phyloP scores from a whole-genome alignment of 2,329 filamentous ascomycete genomes.

The Cladobotryum mycophilum region DNA sequence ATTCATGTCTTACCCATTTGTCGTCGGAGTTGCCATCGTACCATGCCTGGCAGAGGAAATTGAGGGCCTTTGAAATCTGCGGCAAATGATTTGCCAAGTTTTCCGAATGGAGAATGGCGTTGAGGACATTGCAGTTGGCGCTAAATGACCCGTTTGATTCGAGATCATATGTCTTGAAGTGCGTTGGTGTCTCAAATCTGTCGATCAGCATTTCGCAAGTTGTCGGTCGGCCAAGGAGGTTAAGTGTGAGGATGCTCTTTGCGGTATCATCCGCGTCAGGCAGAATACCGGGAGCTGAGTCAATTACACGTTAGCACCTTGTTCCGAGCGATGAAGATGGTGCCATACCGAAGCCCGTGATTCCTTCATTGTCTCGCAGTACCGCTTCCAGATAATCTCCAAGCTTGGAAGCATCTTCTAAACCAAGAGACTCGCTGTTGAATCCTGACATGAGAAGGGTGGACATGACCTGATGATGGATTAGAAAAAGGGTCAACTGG shows the following conservation, averaged over 20 bases:
- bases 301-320: not conserved
- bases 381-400: too few relatives aligned
- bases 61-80: conserved; percentile 12
- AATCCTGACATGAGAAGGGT: not conserved
- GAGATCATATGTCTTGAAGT: conserved; percentile 12
- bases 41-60: conserved; percentile 12
- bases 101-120: conserved; percentile 7
- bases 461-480: not conserved
- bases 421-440: not conserved
- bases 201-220: conserved; percentile 3
- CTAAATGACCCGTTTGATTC: conserved; percentile 12
- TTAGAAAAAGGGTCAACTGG: not conserved
- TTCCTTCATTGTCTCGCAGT: too few relatives aligned
- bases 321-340: not conserved
- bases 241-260: conserved; percentile 10
- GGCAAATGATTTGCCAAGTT: not conserved
- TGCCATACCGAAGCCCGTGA: not conserved
- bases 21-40: conserved; percentile 10
- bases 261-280: conserved; percentile 16
- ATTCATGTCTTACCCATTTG: conserved; percentile 13
- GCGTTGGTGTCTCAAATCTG: conserved; percentile 9
- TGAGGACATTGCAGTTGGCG: conserved; percentile 14
- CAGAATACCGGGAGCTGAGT: conserved; percentile 3
- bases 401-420: too few relatives aligned
- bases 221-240: not conserved